These are phyloP conservation scores for Heimioporus sp. DNA, from an alignment of 768 basidiomycete genomes.

Conservation along the genomic window DNA sequence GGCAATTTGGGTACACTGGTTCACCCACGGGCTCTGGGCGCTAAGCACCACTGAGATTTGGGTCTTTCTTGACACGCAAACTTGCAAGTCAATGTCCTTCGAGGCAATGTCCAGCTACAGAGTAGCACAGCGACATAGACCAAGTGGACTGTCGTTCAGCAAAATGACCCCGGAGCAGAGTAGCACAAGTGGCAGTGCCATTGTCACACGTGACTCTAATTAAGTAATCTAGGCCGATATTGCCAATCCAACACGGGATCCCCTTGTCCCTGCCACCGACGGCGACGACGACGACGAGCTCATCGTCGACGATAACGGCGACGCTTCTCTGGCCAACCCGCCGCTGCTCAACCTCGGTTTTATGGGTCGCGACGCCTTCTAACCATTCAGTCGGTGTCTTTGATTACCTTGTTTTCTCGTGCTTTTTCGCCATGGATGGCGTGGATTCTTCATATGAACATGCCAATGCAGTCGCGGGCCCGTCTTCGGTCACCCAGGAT, in stretches of 20 bases:
- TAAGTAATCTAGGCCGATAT: constrained; percentile 31
- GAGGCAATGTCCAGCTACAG: no score
- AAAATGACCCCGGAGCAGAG: no score
- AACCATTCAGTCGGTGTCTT: constrained; percentile 16
- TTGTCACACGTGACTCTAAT: constrained; percentile 24
- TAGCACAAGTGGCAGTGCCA: constrained; percentile 10
- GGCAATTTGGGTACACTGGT: no score
- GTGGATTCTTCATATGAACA: constrained; percentile 27
- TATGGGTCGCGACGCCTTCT: constrained; percentile 15
- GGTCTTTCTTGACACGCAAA: no score
- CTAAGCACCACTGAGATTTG: background rate
- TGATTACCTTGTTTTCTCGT: constrained; percentile 22
- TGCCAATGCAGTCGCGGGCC: constrained; percentile 62
- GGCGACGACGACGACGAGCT: constrained; percentile 27
- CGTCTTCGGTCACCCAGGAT: constrained; percentile 41
- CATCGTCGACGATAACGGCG: constrained; percentile 31
- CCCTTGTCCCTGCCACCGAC: constrained; percentile 39
- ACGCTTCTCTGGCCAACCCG: background rate
- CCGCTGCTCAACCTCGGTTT: constrained; percentile 1
- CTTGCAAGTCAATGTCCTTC: no score
- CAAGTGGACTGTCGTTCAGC: no score
- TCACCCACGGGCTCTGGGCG: constrained; percentile 2
- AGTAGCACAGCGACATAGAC: no score
- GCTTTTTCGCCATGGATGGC: constrained; percentile 30
- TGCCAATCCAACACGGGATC: constrained; percentile 32